phyloP scores from a whole-genome alignment of 2,329 filamentous ascomycete species.

The Teratosphaeria zuluensis region DNA sequence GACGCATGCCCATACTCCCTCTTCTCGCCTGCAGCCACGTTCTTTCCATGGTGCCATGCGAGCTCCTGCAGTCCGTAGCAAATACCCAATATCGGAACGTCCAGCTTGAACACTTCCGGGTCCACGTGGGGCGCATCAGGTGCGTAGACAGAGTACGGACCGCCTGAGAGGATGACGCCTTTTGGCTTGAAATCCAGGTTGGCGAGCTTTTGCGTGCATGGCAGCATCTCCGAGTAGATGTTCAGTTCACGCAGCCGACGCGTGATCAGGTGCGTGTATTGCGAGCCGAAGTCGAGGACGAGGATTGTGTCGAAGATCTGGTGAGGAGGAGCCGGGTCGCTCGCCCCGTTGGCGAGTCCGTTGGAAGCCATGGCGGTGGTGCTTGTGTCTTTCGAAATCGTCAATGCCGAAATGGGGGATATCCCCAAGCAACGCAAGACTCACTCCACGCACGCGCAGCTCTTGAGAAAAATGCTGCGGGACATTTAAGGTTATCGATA shows the following conservation, averaged over 20 bases:
- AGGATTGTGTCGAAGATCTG: slow-evolving; percentile 57
- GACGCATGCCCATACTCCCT: slow-evolving; percentile 64
- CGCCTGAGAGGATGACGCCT: slow-evolving; percentile 70
- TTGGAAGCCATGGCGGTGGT: not conserved
- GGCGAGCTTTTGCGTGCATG: slow-evolving; percentile 71
- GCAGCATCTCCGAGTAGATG: slow-evolving; percentile 80
- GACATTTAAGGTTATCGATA: not conserved
- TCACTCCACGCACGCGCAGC: not conserved
- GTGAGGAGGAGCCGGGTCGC: slow-evolving; percentile 34
- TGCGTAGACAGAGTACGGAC: slow-evolving; percentile 73
- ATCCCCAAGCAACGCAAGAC: not conserved
- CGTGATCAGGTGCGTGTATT: slow-evolving; percentile 66
- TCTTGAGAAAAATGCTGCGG: not conserved
- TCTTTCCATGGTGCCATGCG: slow-evolving; percentile 58
- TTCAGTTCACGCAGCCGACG: slow-evolving; percentile 67
- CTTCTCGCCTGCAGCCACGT: slow-evolving; percentile 58
- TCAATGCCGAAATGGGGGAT: not conserved
- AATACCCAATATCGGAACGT: slow-evolving; percentile 52
- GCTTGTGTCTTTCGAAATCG: not conserved
- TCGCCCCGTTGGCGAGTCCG: not conserved
- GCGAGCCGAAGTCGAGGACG: slow-evolving; percentile 62
- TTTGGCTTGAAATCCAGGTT: slow-evolving; percentile 72
- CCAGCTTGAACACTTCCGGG: slow-evolving; percentile 67
- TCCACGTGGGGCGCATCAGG: slow-evolving; percentile 69
- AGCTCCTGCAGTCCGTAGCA: slow-evolving; percentile 64